Base-by-base conservation (phyloP, 1,284 basidiomycete genomes). In the Limonomyces culmigenus region DNA sequence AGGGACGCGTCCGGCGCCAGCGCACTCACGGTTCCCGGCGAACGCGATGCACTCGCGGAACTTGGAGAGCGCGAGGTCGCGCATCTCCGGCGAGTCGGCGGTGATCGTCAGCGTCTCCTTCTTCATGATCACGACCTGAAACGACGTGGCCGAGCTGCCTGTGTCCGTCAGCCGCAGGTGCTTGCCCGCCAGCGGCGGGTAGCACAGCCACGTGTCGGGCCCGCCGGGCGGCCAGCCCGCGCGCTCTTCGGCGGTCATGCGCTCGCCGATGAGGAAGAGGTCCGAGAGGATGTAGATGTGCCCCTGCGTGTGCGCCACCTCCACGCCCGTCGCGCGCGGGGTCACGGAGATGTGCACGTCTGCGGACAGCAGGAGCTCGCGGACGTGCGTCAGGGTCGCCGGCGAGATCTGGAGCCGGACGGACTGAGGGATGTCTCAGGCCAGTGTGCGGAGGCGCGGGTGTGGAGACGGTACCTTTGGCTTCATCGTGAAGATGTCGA, bases 401-500 rank as follows among this genome's bases (percentile, higher is more conserved):
- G 92, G 84, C 29, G 70, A 63, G 59, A 98, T 92, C 60, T 96
- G 92, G 35, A 98, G 64, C 44, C 80, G 83, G 45, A 95, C 91
- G 60, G 72, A 70, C 88, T 93, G 51, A 29, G 42, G 33, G 38
- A 35, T 11, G 25, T 31, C 16, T 42, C 34, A 21, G 11, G 21
- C n/a, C 23, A 36, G 21, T 8, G 11, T 16, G 12, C 10, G 13
- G 16, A 19, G 23, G 18, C 5, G 3, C 19, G 30, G 35, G 32
- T 25, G 34, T 8, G 27, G 37, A 18, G n/a, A 33, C 56, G 63
- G 40, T 46, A 86, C 91, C 71, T 92, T 92, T 3, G 85, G 81
- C 47, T 74, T 71, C 91, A 99, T 93, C 1, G 87, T 86, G 53
- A 99, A 99, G 33, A 99, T 78, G 54, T 99, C 93, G 21, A 96